Conservation (phyloP, 345 rosid genomes). For the Melaleuca alternifolia region DNA sequence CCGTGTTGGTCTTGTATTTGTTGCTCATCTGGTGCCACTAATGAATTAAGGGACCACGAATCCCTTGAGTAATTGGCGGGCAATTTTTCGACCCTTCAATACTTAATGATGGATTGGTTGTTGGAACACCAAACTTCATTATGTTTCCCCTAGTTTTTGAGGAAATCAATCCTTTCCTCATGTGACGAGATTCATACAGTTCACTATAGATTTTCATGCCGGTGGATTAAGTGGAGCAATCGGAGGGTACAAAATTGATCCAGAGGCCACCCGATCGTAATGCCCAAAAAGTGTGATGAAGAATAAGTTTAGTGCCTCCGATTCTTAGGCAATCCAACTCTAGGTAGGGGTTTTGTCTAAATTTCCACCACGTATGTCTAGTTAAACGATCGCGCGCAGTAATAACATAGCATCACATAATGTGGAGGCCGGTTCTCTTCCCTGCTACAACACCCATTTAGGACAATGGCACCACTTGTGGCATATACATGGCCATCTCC, state of each 20-base stretch:
- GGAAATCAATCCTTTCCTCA: not conserved
- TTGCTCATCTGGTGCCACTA: not conserved
- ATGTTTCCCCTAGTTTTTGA: not conserved
- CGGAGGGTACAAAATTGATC: not conserved
- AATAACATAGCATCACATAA: not conserved
- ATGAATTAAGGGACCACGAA: not conserved
- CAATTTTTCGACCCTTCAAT: not conserved
- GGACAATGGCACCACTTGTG: not conserved
- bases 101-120: not conserved
- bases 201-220: not conserved
- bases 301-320: not conserved
- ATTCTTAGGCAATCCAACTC: not conserved
- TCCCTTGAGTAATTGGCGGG: not conserved
- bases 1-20: not conserved
- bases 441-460: not conserved
- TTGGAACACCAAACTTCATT: not conserved
- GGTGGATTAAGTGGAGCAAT: not conserved
- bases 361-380: not conserved
- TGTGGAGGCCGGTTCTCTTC: not conserved
- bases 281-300: not conserved
- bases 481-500: not conserved
- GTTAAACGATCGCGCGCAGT: not conserved
- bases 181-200: not conserved
- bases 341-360: not conserved
- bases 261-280: not conserved